Evolutionary conservation across 495 filamentous ascomycete genomes (phyloP).

Genomic region (Penicillium lividum): DNA sequence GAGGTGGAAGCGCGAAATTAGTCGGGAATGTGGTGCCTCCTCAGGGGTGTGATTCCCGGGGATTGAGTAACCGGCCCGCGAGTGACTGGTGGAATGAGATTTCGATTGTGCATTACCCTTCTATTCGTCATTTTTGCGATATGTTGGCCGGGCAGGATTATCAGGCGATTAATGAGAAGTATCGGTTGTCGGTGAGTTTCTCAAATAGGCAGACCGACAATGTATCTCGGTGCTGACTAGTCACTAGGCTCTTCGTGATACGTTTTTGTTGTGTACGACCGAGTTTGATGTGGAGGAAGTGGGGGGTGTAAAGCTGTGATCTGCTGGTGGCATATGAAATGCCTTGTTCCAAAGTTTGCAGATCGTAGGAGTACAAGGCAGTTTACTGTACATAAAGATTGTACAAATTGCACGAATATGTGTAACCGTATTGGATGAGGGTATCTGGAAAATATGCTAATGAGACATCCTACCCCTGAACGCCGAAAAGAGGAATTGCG

Average conservation of each 20-base stretch:
- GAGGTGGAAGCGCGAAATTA: conserved; percentile 62
- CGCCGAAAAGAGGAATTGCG: conserved; percentile 7
- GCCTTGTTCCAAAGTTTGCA: not conserved
- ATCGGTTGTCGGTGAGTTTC: conserved; percentile 48
- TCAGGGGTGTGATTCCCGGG: conserved; percentile 26
- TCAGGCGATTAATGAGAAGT: conserved; percentile 60
- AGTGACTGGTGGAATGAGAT: conserved; percentile 57
- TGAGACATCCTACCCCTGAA: conserved; percentile 5
- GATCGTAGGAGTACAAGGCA: not conserved
- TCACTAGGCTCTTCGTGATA: conserved; percentile 54
- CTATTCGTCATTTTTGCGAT: conserved; percentile 61
- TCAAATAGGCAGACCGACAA: not conserved
- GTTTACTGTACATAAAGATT: not conserved
- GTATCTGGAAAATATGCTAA: conserved; percentile 21
- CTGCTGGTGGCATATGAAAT: not conserved
- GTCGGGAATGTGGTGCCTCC: conserved; percentile 57
- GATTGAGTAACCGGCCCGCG: conserved; percentile 23
- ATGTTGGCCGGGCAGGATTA: conserved; percentile 66
- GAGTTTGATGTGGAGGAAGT: conserved; percentile 50
- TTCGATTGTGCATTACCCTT: conserved; percentile 67
- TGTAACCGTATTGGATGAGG: conserved; percentile 7
- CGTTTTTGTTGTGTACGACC: conserved; percentile 61
- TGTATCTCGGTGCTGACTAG: conserved; percentile 3
- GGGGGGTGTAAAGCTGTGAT: conserved; percentile 28
- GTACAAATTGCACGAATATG: too few species aligned